Evolutionary conservation across 1,139 yeast species (phyloP), one percentile per base, ranked within the genome.

Genomic region (Pichia inconspicua): DNA sequence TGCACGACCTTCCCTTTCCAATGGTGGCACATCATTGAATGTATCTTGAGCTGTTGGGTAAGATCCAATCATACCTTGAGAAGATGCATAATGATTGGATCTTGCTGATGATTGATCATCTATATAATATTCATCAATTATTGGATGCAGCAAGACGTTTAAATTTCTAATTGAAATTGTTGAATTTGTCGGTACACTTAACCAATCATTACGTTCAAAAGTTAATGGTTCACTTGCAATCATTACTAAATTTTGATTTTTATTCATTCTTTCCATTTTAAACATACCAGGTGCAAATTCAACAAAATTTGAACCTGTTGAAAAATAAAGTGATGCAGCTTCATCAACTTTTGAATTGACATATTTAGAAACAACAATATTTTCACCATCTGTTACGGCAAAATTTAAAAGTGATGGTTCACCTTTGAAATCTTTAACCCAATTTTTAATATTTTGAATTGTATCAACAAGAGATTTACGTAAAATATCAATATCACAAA

Each of bases 171-270:
- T 82, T 1, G 96, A 85, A n/a, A 92, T 66, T 4, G 84, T 69
- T 2, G 97, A 84, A 65, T 92, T 92, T 4, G 97, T 84, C 2
- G 97, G 98, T 1, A 92, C 95, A 17, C 96, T 84, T 51, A 92
- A 85, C 98, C 98, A 92, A 67, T 92, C 98, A 39, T 92, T 92
- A 50, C 98, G 72, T 68, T 92, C 97, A 66, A 92, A 92, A 0
- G 98, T 92, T 50, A 92, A 72, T 0, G 98, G 98, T 62, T 92
- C 98, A 35, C 95, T 84, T 2, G 98, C 96, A 41, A 92, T 88
- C 81, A 92, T 85, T n/a, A 92, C 84, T 36, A 92, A 92, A 65
- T 88, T 92, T 64, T 90, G 97, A 9, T 94, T 86, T 46, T 97
- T 74, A 65, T 90, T 95, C 52, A 87, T 72, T 46, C 98, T 74